Evolutionary conservation across 306 rosid species (phyloP).

Genomic region (Lablab purpureus): DNA sequence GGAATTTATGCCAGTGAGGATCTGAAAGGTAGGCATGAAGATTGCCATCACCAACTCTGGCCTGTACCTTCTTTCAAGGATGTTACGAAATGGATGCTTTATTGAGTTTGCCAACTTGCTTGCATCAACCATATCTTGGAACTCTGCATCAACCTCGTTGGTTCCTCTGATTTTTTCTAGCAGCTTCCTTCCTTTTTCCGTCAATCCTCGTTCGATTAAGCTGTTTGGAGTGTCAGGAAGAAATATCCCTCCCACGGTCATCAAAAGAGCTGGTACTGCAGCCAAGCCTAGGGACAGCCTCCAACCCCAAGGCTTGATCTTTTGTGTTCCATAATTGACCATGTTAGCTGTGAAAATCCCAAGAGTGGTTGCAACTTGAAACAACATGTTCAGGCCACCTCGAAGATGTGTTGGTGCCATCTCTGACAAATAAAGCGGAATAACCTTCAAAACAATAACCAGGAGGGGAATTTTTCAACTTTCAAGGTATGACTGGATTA

Average conservation of each 20-base stretch:
- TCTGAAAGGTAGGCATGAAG: slow-evolving; percentile 86
- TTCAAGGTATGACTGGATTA: slow-evolving; percentile 23
- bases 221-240: slow-evolving; percentile 97
- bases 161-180: slow-evolving; percentile 83
- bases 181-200: slow-evolving; percentile 67
- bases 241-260: slow-evolving; percentile 83
- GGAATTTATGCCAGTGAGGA: slow-evolving; percentile 89
- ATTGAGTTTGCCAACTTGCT: slow-evolving; percentile 72
- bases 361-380: slow-evolving; percentile 88
- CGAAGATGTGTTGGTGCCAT: slow-evolving; percentile 95
- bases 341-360: slow-evolving; percentile 93
- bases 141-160: slow-evolving; percentile 76
- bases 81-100: slow-evolving; percentile 78
- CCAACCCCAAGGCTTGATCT: slow-evolving; percentile 89
- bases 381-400: slow-evolving; percentile 94
- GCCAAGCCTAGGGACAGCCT: slow-evolving; percentile 92
- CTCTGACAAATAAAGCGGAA: slow-evolving; percentile 92
- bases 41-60: slow-evolving; percentile 90
- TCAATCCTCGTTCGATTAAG: slow-evolving; percentile 71
- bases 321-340: slow-evolving; percentile 87
- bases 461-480: slow-evolving; percentile 37
- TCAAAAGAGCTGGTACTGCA: slow-evolving; percentile 68
- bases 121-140: slow-evolving; percentile 83
- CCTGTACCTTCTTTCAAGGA: slow-evolving; percentile 67
- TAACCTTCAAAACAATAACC: slow-evolving; percentile 70